Conservation (phyloP, 2,329 filamentous ascomycete genomes). For the Trichoderma cornu-damae region DNA sequence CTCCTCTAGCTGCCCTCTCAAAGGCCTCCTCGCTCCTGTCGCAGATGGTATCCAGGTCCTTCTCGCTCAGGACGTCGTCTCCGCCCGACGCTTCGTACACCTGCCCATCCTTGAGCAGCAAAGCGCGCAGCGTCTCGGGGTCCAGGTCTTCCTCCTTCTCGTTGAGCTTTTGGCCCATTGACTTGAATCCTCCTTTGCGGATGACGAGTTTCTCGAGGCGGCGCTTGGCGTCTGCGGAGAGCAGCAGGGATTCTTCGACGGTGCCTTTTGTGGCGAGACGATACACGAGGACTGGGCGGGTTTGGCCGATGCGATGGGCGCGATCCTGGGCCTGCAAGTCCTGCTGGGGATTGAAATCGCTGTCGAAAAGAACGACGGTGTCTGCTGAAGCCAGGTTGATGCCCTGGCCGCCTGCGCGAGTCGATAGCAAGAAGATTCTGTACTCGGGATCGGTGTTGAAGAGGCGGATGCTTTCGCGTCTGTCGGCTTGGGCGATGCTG, state of each 20-base stretch:
- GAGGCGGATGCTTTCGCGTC: slow-evolving; percentile 63
- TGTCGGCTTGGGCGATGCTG: slow-evolving; percentile 67
- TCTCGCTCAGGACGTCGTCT: slow-evolving; percentile 64
- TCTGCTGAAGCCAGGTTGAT: slow-evolving; percentile 92
- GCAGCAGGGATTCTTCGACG: slow-evolving; percentile 80
- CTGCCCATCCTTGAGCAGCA: slow-evolving; percentile 67
- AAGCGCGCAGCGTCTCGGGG: slow-evolving; percentile 54
- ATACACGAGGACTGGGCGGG: slow-evolving; percentile 84
- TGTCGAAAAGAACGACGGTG: slow-evolving; percentile 86
- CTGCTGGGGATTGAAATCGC: slow-evolving; percentile 92
- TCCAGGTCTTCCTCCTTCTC: slow-evolving; percentile 50
- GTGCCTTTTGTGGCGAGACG: slow-evolving; percentile 89
- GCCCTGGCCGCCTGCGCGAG: slow-evolving; percentile 85
- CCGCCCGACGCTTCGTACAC: slow-evolving; percentile 56
- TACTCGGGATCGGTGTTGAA: slow-evolving; percentile 63
- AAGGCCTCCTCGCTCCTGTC: slow-evolving; percentile 66
- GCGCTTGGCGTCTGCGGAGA: slow-evolving; percentile 86
- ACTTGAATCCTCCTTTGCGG: slow-evolving; percentile 80
- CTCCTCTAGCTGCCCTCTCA: slow-evolving; percentile 68
- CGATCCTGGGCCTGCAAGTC: slow-evolving; percentile 95
- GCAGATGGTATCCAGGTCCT: slow-evolving; percentile 71
- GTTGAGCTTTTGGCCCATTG: slow-evolving; percentile 58
- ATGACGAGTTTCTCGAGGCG: slow-evolving; percentile 92
- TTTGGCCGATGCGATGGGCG: slow-evolving; percentile 91
- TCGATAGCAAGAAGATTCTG: slow-evolving; percentile 82